Evolutionary conservation across 2,329 filamentous ascomycete species (phyloP).

Genomic region (Sporothrix variecibatus): DNA sequence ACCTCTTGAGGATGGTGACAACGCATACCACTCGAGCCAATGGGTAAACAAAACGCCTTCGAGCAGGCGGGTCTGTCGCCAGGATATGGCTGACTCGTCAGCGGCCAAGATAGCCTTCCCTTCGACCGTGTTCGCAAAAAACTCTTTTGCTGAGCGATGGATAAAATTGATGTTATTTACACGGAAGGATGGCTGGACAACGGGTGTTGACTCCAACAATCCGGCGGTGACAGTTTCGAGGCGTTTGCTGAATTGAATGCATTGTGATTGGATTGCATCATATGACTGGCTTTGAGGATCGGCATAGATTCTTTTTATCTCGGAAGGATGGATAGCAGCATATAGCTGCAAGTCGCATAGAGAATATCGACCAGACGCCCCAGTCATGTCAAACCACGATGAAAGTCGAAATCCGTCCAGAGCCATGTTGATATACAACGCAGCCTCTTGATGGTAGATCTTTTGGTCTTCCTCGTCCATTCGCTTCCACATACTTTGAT

Average conservation of each 20-base stretch:
- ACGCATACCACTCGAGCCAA: not conserved
- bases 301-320: not conserved
- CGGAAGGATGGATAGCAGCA: not conserved
- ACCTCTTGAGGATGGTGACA: not conserved
- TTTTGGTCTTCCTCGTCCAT: not conserved
- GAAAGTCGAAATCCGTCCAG: not conserved
- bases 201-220: not conserved
- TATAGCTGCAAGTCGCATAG: not conserved
- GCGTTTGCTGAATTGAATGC: not conserved
- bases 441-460: conserved; percentile 8
- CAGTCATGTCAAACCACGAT: not conserved
- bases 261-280: too few species aligned
- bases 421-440: not conserved
- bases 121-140: not conserved
- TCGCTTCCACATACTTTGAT: conserved; percentile 9
- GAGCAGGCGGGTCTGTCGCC: not conserved
- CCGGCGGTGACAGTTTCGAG: conserved; percentile 1
- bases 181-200: not conserved
- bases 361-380: not conserved
- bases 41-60: not conserved
- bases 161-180: not conserved
- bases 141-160: not conserved
- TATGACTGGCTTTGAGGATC: not conserved
- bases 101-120: not conserved
- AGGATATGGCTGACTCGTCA: not conserved